Percentiles rank a stretch among this genome's conserved stretches.
Evolutionary conservation across 306 rosid genomes (phyloP).

Genomic region (Corylus americana): DNA sequence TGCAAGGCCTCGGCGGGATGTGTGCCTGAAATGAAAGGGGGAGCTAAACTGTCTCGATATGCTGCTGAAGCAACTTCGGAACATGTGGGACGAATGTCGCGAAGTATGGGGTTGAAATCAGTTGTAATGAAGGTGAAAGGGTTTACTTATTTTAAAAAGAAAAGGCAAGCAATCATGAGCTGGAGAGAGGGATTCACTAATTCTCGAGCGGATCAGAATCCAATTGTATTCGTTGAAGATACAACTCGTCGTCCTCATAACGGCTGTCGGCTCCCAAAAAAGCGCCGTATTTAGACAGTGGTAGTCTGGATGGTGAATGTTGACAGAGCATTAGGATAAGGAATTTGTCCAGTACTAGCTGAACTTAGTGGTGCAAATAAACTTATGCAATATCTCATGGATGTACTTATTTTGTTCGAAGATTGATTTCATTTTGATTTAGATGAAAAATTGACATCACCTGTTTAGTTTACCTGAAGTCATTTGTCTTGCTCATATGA

Average conservation of each 20-base stretch:
- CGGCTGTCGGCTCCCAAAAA: conserved; percentile 65
- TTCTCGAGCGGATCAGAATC: conserved; percentile 47
- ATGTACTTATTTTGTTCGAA: not conserved
- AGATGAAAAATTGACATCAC: not conserved
- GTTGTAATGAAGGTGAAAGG: conserved; percentile 82
- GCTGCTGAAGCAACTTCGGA: conserved; percentile 79
- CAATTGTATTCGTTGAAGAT: conserved; percentile 70
- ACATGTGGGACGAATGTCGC: conserved; percentile 67
- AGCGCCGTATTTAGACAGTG: conserved; percentile 44
- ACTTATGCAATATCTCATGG: not conserved
- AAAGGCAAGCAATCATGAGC: conserved; percentile 68
- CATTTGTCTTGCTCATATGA: not conserved
- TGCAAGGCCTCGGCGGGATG: conserved; percentile 67
- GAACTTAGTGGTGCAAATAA: conserved; percentile 1
- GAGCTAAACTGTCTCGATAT: conserved; percentile 61
- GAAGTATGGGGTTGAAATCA: conserved; percentile 64
- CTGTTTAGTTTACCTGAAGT: not conserved
- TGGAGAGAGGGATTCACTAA: conserved; percentile 71
- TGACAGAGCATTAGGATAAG: not conserved
- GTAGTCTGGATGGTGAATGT: not conserved
- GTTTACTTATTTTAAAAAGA: conserved; percentile 66
- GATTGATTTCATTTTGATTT: not conserved
- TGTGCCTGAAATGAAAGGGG: conserved; percentile 63
- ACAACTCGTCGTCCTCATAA: conserved; percentile 67
- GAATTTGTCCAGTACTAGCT: not conserved